phyloP scores from a whole-genome alignment of 768 basidiomycete species.

The Collybiopsis luxurians region DNA sequence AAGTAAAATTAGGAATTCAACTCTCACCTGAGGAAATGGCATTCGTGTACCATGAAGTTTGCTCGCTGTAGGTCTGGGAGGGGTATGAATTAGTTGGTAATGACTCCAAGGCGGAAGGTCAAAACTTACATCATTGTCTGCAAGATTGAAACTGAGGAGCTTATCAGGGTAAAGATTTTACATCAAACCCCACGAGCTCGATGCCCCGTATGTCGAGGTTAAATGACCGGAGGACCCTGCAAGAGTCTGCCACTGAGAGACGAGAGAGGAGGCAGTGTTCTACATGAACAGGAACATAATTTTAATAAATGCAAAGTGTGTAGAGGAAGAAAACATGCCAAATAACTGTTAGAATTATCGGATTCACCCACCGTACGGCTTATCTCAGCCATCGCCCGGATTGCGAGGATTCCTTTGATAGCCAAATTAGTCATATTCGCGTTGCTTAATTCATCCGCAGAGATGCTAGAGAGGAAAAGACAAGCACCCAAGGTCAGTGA shows the following conservation, averaged over 20 bases:
- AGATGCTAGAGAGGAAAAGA: not conserved
- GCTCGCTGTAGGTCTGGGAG: not conserved
- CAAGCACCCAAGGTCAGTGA: not conserved
- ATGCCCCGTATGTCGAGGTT: constrained; percentile 9
- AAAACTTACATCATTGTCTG: constrained; percentile 3
- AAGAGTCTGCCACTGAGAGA: constrained; percentile 7
- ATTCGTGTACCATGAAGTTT: constrained; percentile 2
- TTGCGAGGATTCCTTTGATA: constrained; percentile 12
- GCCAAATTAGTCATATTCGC: constrained; percentile 13
- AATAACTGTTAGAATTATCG: not conserved
- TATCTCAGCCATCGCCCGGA: constrained; percentile 14
- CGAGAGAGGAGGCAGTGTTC: constrained; percentile 1
- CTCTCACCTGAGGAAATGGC: too few species aligned
- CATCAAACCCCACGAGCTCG: constrained; percentile 29
- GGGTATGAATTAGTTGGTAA: not conserved
- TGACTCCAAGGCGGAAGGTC: too few species aligned
- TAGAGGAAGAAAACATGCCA: not conserved
- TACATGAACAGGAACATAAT: not conserved
- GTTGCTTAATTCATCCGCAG: constrained; percentile 2
- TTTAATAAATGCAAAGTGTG: too few species aligned
- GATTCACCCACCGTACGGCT: not conserved
- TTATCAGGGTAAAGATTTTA: constrained; percentile 48
- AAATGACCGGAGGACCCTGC: constrained; percentile 7
- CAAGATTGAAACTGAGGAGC: constrained; percentile 25
- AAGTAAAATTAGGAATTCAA: too few species aligned